phyloP scores from a whole-genome alignment of 345 rosid species.

The Psidium guajava region DNA sequence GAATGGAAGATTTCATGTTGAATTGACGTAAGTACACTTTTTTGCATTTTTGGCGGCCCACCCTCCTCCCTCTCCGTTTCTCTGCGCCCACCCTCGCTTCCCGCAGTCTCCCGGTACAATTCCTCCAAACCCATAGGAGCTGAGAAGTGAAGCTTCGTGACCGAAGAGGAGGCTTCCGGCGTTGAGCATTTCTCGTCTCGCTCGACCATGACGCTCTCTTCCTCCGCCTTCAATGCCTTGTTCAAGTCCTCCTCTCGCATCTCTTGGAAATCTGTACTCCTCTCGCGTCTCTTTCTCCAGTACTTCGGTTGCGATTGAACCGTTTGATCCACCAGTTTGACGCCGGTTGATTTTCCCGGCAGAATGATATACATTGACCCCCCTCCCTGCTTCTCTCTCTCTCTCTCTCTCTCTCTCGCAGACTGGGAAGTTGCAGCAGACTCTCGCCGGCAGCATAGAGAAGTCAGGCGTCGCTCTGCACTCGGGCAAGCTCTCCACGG shows the following conservation, averaged over 20 bases:
- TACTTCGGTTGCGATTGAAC: background rate
- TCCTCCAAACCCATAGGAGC: background rate
- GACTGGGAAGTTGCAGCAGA: conserved; percentile 73
- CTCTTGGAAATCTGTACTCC: conserved; percentile 41
- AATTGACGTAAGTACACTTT: too few relatives aligned
- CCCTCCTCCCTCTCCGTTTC: too few relatives aligned
- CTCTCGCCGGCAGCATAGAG: conserved; percentile 48
- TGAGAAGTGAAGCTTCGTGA: background rate
- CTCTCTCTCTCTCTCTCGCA: conserved; percentile 3
- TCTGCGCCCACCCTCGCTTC: background rate
- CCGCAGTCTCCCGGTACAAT: background rate
- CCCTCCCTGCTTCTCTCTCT: background rate
- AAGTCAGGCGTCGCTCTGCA: conserved; percentile 46
- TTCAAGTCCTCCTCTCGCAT: conserved; percentile 37
- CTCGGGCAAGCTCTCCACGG: conserved; percentile 58
- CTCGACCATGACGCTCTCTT: conserved; percentile 19
- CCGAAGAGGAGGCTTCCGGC: background rate
- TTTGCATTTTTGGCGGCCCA: too few relatives aligned
- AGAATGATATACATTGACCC: background rate
- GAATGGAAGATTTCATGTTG: too few relatives aligned
- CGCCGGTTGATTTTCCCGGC: background rate
- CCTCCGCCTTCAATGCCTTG: conserved; percentile 18
- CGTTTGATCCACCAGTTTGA: background rate
- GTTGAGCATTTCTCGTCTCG: background rate
- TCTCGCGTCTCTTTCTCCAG: background rate